Conservation (phyloP, 2,329 filamentous ascomycete genomes). For the Rhinocladiella mackenziei region DNA sequence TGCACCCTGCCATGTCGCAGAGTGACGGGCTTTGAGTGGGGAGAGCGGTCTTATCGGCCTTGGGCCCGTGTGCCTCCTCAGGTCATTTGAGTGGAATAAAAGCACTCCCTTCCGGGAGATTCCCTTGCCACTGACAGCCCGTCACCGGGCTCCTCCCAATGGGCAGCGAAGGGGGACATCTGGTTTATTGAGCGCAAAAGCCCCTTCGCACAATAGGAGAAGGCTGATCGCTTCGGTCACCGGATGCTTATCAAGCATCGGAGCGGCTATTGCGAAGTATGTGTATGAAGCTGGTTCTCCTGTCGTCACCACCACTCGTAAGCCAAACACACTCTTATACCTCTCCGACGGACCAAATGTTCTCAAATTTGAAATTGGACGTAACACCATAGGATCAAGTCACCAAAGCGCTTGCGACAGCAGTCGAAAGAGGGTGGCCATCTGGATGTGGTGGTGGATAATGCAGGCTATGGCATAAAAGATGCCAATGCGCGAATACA, state of each 20-base stretch:
- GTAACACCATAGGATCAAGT: background rate
- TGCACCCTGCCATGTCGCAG: background rate
- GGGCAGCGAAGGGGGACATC: no score
- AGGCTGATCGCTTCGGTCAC: conserved; percentile 3
- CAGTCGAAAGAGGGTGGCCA: background rate
- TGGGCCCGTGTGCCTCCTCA: no score
- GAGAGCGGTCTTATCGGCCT: no score
- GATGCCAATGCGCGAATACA: conserved; percentile 7
- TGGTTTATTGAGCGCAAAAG: conserved; percentile 7
- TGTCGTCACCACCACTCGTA: conserved; percentile 7
- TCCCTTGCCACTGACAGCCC: no score
- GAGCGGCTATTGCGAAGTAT: conserved; percentile 5
- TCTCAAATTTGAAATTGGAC: no score
- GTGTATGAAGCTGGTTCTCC: conserved; percentile 1
- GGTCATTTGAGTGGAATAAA: no score
- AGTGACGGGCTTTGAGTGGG: no score
- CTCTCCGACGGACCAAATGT: no score
- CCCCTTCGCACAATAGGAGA: background rate
- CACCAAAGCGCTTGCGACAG: background rate
- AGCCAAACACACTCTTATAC: no score
- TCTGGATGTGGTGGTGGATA: background rate
- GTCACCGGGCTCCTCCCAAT: no score
- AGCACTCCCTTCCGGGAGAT: no score
- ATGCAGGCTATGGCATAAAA: conserved; percentile 4
- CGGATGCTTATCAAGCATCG: conserved; percentile 7